Percentiles rank a stretch among this genome's conserved stretches.
Conservation (phyloP, 495 filamentous ascomycete species). For the Penicillium crystallinum region DNA sequence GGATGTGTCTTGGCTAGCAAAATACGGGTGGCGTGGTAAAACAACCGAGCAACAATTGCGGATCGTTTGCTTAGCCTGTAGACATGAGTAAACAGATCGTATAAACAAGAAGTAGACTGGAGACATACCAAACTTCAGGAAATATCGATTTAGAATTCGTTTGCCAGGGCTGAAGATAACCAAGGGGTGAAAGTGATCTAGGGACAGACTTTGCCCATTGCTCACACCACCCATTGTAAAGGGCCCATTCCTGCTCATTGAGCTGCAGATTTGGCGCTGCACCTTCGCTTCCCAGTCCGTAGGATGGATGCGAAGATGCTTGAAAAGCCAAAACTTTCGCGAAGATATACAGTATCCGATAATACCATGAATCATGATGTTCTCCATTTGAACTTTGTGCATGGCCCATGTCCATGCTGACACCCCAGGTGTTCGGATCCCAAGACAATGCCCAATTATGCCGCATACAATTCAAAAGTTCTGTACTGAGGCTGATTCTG, state of each 20-base stretch:
- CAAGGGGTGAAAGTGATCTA: conserved; percentile 81
- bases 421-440: conserved; percentile 87
- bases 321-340: conserved; percentile 85
- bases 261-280: conserved; percentile 50
- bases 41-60: conserved; percentile 75
- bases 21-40: conserved; percentile 82
- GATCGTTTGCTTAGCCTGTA: conserved; percentile 75
- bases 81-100: conserved; percentile 8
- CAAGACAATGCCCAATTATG: conserved; percentile 86
- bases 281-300: conserved; percentile 46
- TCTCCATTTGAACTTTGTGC: conserved; percentile 36
- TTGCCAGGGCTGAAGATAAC: conserved; percentile 64
- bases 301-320: conserved; percentile 56
- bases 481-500: conserved; percentile 89
- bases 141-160: conserved; percentile 68
- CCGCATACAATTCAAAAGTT: conserved; percentile 78
- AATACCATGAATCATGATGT: conserved; percentile 82
- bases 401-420: conserved; percentile 71
- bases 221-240: conserved; percentile 68
- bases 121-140: conserved; percentile 75
- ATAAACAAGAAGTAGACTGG: neutral
- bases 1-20: conserved; percentile 80
- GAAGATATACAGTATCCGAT: conserved; percentile 84
- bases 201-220: conserved; percentile 75
- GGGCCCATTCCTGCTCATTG: conserved; percentile 70